These are phyloP conservation scores for Quercus engelmannii DNA, from an alignment of 306 rosid species.

Conservation along the genomic window DNA sequence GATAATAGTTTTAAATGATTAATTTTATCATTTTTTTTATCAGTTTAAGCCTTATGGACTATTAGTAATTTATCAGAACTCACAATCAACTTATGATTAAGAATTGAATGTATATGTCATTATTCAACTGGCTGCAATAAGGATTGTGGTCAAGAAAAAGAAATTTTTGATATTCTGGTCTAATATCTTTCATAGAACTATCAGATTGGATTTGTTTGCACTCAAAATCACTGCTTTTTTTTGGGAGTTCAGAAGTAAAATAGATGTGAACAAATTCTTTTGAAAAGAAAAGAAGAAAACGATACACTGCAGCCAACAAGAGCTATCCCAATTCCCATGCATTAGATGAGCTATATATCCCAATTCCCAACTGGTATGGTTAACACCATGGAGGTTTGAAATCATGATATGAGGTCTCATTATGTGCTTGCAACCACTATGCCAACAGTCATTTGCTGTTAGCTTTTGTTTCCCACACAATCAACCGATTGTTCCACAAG, in stretches of 20 bases:
- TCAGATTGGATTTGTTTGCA: no score
- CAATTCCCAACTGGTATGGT: background rate
- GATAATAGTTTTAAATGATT: no score
- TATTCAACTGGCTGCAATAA: background rate
- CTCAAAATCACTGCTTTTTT: no score
- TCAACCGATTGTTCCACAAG: background rate
- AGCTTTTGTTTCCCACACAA: background rate
- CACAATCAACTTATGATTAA: background rate
- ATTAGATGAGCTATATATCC: background rate
- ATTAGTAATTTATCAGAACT: background rate
- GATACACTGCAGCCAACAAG: no score
- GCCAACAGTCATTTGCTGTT: background rate
- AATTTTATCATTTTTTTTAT: no score
- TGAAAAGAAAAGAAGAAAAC: no score
- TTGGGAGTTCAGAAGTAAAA: no score
- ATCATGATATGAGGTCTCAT: background rate
- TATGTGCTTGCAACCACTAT: background rate
- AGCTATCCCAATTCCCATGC: background rate
- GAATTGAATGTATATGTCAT: background rate
- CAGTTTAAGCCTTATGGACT: no score
- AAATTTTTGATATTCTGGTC: background rate
- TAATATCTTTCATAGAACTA: background rate
- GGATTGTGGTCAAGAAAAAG: background rate
- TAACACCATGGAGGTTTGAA: background rate
- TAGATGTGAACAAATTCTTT: no score